These are phyloP conservation scores for Trametes punicea DNA, from an alignment of 768 basidiomycete genomes.

Conservation along the genomic window DNA sequence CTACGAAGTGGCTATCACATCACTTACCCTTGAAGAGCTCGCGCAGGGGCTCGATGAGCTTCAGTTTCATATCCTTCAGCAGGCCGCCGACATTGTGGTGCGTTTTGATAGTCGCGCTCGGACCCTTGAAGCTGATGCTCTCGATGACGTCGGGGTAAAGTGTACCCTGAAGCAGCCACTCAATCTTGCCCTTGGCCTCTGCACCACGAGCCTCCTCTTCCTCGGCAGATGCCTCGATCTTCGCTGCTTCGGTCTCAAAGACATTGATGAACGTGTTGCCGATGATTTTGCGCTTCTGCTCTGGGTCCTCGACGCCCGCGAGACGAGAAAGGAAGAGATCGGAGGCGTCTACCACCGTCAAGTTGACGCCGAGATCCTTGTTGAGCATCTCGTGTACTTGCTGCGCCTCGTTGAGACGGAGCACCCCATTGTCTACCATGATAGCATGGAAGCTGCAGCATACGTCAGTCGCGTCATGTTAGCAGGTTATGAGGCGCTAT, in stretches of 20 bases:
- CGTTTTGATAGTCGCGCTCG: constrained; percentile 98
- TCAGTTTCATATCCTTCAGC: constrained; percentile 96
- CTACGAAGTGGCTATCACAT: not conserved
- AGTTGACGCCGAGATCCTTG: constrained; percentile 90
- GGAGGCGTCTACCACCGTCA: constrained; percentile 94
- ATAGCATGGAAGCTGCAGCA: constrained; percentile 88
- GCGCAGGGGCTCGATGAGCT: constrained; percentile 94
- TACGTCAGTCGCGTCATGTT: not conserved
- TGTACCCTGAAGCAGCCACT: constrained; percentile 97
- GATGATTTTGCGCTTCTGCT: constrained; percentile 96
- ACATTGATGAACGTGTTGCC: constrained; percentile 99
- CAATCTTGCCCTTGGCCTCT: constrained; percentile 83
- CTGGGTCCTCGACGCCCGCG: constrained; percentile 92
- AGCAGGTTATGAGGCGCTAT: not conserved
- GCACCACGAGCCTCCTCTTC: constrained; percentile 66
- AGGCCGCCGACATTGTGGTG: constrained; percentile 99
- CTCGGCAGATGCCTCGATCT: constrained; percentile 80
- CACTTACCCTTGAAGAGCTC: constrained; percentile 95
- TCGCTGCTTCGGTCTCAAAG: constrained; percentile 91
- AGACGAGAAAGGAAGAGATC: constrained; percentile 87
- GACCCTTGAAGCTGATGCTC: constrained; percentile 98
- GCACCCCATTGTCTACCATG: constrained; percentile 99
- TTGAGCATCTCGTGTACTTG: constrained; percentile 95
- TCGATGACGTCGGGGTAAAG: constrained; percentile 99
- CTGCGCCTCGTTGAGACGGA: constrained; percentile 84